Conservation (phyloP, 1,284 basidiomycete species). For the Pyrrhoderma lamaoense region DNA sequence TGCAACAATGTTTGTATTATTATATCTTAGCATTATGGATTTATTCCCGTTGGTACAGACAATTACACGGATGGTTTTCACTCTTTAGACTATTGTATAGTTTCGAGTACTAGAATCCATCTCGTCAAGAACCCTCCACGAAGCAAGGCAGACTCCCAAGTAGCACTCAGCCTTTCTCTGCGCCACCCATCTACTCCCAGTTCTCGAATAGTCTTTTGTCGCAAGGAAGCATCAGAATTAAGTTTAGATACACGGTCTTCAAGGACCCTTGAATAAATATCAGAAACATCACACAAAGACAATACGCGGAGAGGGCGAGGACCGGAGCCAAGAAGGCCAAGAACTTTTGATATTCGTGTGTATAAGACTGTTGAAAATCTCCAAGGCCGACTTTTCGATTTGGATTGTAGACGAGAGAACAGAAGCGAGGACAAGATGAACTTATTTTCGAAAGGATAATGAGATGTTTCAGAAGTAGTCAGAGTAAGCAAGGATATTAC, state of each 20-base stretch:
- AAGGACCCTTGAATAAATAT: constrained; percentile 27
- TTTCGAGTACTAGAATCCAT: constrained; percentile 29
- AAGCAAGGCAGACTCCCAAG: constrained; percentile 48
- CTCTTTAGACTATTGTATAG: constrained; percentile 15
- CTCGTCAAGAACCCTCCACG: constrained; percentile 30
- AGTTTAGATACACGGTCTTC: constrained; percentile 24
- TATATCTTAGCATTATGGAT: too few species aligned
- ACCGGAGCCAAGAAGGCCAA: constrained; percentile 28
- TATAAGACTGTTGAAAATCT: constrained; percentile 30
- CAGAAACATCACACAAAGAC: constrained; percentile 38
- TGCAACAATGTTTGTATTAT: too few species aligned
- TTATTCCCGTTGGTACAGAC: too few species aligned
- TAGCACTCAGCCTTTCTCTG: constrained; percentile 38
- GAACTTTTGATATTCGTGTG: constrained; percentile 27
- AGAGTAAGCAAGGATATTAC: constrained; percentile 8
- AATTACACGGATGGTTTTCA: constrained; percentile 6
- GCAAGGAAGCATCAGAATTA: constrained; percentile 24
- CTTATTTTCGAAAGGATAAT: constrained; percentile 4
- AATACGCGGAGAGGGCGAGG: constrained; percentile 28
- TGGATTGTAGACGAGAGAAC: constrained; percentile 1
- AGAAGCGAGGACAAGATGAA: constrained; percentile 1
- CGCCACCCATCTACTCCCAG: constrained; percentile 39
- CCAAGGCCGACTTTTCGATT: background rate
- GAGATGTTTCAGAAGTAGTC: constrained; percentile 12
- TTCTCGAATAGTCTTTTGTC: constrained; percentile 27